Conservation (phyloP, 306 rosid genomes). For the Dryas alaskensis region DNA sequence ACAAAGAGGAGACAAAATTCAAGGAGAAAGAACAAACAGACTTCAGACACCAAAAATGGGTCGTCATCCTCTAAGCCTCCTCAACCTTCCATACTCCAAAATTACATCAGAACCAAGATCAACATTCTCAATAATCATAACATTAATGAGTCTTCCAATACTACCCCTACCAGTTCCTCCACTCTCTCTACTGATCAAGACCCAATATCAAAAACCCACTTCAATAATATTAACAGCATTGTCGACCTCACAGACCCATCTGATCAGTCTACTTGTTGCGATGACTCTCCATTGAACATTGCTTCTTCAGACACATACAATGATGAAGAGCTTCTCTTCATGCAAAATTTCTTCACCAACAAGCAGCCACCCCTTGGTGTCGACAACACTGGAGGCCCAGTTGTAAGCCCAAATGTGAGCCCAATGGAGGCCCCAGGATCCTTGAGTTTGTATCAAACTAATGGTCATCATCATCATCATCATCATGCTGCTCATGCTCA, state of each 20-base stretch:
- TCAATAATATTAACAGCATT: background rate
- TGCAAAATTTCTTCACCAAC: constrained; percentile 48
- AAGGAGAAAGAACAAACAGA: constrained; percentile 59
- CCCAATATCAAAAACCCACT: constrained; percentile 2
- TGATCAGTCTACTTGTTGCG: constrained; percentile 25
- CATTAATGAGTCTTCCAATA: too few relatives aligned
- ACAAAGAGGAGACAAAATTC: constrained; percentile 84
- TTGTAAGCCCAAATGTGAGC: background rate
- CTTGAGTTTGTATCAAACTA: too few relatives aligned
- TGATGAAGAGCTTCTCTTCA: constrained; percentile 66
- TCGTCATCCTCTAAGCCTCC: constrained; percentile 34
- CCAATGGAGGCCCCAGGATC: constrained; percentile 3
- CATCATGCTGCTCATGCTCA: background rate
- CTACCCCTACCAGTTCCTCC: constrained; percentile 8
- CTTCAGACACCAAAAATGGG: constrained; percentile 15
- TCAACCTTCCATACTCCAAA: constrained; percentile 63
- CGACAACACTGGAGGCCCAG: constrained; percentile 1
- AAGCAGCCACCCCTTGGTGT: background rate
- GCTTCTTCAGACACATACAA: background rate
- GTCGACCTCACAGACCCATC: constrained; percentile 29
- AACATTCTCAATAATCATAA: background rate
- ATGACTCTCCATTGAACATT: constrained; percentile 23
- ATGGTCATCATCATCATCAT: too few relatives aligned
- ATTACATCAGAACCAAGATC: constrained; percentile 53
- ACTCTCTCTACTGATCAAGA: constrained; percentile 9